Evolutionary conservation across 1,284 basidiomycete species (phyloP).

Genomic region (Leccinum pachyderme): DNA sequence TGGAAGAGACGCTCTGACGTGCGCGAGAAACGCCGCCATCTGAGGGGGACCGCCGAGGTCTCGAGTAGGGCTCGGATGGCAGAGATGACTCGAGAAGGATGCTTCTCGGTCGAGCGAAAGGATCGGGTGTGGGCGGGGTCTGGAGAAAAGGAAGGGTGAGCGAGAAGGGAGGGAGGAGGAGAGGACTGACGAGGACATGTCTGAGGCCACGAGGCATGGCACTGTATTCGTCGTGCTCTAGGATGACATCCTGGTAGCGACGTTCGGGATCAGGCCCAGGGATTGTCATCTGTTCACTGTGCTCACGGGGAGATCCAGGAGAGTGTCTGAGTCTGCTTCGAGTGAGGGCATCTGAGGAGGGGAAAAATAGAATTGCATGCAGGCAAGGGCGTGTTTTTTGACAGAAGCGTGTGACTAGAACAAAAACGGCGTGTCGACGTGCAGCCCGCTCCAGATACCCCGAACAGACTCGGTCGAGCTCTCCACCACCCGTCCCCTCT

Average conservation of each 20-base stretch:
- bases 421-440: constrained; percentile 54
- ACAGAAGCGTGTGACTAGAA: constrained; percentile 18
- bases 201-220: constrained; percentile 32
- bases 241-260: constrained; percentile 27
- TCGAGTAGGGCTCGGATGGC: constrained; percentile 20
- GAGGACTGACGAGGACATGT: constrained; percentile 28
- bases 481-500: constrained; percentile 65
- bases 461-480: constrained; percentile 76
- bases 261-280: constrained; percentile 22
- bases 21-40: constrained; percentile 26
- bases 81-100: constrained; percentile 27
- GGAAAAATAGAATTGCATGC: constrained; percentile 14
- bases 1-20: constrained; percentile 34
- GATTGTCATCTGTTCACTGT: constrained; percentile 18
- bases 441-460: constrained; percentile 84
- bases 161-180: constrained; percentile 1
- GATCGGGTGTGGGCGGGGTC: constrained; percentile 24
- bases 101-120: constrained; percentile 24
- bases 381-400: constrained; percentile 16
- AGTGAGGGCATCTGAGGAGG: constrained; percentile 5
- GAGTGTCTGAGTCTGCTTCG: constrained; percentile 12
- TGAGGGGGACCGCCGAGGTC: constrained; percentile 18
- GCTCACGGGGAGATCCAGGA: constrained; percentile 33
- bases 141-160: constrained; percentile 11
- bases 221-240: constrained; percentile 30